Evolutionary conservation across 2,329 filamentous ascomycete species (phyloP), one percentile per base, ranked within the genome.

Genomic region (Aureobasidium sp.): DNA sequence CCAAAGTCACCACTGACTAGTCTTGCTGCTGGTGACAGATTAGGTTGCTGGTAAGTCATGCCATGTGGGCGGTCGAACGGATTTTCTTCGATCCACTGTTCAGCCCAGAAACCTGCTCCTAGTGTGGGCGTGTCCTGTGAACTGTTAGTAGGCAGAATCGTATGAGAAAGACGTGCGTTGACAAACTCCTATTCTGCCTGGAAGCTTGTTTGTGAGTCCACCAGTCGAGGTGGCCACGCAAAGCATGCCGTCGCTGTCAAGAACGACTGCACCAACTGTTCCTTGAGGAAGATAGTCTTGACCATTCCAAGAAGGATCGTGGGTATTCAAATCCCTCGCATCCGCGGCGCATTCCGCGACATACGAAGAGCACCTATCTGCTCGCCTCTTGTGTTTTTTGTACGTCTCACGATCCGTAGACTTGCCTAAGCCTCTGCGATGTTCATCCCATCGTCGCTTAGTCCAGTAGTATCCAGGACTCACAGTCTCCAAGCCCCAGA

Each of bases 41-140:
- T 57, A 26, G 34, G 34, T 29, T 42, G 57, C 29, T 61, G 57
- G 47, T 52, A 61, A 9, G 62, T 55, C 27, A 66, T 37, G 4
- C 17, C 32, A 8, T 46, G 27, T 7, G 42, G n/a, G 4, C 47
- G 52, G 17, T 51, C 29, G 36, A 60, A 37, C 10, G 46, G 15
- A 29, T 61, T 47, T 1, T 78, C 74, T 62, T 87, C 82, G 8
- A 75, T 74, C 90, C 90, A 96, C 67, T 91, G 84, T 71, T 95
- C 91, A 0, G 91, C 90, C 90, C 91, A 96, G 73, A 91, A 96
- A 0, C 91, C 91, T 0, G 91, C 88, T 0, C 91, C 91, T 0
- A 91, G 77, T 0, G 87, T 88, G 0, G 91, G 91, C 12, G 91
- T 96, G 71, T 96, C 91, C 55, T 58, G 17, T 3, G 3, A 27